Evolutionary conservation across 2,329 filamentous ascomycete species (phyloP).

Genomic region (Cladosporium sp.): DNA sequence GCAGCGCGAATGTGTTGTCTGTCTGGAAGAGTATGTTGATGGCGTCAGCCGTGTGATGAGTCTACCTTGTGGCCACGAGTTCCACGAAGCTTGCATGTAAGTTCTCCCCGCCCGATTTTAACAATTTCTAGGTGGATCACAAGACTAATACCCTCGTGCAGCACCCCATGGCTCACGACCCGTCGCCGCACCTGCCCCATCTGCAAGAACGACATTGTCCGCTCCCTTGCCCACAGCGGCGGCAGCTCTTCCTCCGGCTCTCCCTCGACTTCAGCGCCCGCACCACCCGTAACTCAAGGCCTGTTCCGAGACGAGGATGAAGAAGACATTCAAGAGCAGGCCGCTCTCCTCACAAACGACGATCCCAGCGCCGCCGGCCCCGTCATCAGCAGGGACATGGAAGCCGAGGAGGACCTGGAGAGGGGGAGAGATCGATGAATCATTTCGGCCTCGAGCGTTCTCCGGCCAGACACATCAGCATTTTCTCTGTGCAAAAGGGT

Average conservation of each 20-base stretch:
- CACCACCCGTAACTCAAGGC: constrained; percentile 18
- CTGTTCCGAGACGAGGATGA: constrained; percentile 29
- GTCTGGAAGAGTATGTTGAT: constrained; percentile 92
- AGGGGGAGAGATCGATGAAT: constrained; percentile 26
- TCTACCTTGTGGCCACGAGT: constrained; percentile 94
- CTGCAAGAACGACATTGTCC: constrained; percentile 94
- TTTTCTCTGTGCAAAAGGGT: neutral
- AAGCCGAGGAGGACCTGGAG: constrained; percentile 39
- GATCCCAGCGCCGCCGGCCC: constrained; percentile 35
- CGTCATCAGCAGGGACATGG: constrained; percentile 34
- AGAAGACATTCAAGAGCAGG: constrained; percentile 37
- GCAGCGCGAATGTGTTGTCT: constrained; percentile 90
- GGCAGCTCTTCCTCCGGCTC: constrained; percentile 19
- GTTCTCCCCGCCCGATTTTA: constrained; percentile 60
- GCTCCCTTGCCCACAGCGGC: constrained; percentile 38
- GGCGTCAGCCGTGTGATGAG: constrained; percentile 96
- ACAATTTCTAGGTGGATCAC: neutral
- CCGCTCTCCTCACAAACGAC: constrained; percentile 31
- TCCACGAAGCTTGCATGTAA: constrained; percentile 90
- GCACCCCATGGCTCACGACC: constrained; percentile 92
- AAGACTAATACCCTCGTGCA: constrained; percentile 46
- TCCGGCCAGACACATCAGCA: neutral
- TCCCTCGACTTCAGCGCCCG: constrained; percentile 23
- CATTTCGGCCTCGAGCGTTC: neutral
- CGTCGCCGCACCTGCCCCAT: constrained; percentile 96